Conservation (phyloP, 441 rosid genomes). For the Oxalis stricta region DNA sequence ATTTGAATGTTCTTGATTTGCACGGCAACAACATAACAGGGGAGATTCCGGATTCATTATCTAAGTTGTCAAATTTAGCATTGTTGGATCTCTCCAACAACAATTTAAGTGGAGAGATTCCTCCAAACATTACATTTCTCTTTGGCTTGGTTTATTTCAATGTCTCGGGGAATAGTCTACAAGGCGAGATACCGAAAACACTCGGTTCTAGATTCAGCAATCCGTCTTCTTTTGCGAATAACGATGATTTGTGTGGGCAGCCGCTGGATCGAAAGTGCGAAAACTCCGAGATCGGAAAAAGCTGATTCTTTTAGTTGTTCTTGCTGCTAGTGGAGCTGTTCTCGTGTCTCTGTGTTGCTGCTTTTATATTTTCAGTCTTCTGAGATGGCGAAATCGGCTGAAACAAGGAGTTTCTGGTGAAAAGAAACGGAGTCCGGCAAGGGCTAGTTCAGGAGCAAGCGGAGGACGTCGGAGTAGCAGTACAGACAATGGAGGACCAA, state of each 20-base stretch:
- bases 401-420: slow-evolving; percentile 57
- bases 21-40: slow-evolving; percentile 62
- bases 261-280: slow-evolving; percentile 47
- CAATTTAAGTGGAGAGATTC: slow-evolving; percentile 70
- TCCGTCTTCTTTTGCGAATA: slow-evolving; percentile 45
- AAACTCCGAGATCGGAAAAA: slow-evolving; percentile 29
- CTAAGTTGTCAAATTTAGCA: slow-evolving; percentile 42
- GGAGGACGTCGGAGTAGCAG: slow-evolving; percentile 76
- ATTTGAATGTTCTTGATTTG: slow-evolving; percentile 50
- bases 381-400: slow-evolving; percentile 76
- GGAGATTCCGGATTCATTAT: slow-evolving; percentile 46
- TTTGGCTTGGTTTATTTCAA: slow-evolving; percentile 49
- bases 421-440: slow-evolving; percentile 80
- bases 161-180: slow-evolving; percentile 58
- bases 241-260: slow-evolving; percentile 58
- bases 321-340: slow-evolving; percentile 42
- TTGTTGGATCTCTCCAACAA: slow-evolving; percentile 64
- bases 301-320: slow-evolving; percentile 44
- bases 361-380: slow-evolving; percentile 66
- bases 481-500: slow-evolving; percentile 78
- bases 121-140: slow-evolving; percentile 34
- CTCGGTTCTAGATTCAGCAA: slow-evolving; percentile 53
- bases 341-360: slow-evolving; percentile 70
- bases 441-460: slow-evolving; percentile 73
- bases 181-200: slow-evolving; percentile 56